Conservation (phyloP, 106 monocot genomes). For the Phalaenopsis equestris region DNA sequence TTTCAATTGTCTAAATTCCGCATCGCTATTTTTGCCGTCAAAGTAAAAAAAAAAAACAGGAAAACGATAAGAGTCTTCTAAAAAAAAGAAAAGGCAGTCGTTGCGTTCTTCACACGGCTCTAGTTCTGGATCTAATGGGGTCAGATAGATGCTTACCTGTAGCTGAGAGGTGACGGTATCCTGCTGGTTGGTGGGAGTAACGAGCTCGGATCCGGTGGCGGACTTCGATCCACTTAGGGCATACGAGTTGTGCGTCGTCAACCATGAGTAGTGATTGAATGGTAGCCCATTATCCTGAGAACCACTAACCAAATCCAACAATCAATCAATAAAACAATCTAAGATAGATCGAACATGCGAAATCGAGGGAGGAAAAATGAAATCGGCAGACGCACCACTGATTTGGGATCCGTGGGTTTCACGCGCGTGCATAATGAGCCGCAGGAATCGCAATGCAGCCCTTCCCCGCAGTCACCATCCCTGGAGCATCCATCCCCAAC, state of each 20-base stretch:
- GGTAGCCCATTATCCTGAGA: slow-evolving; percentile 38
- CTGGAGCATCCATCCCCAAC: slow-evolving; percentile 30
- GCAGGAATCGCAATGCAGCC: slow-evolving; percentile 53
- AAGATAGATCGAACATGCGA: background rate
- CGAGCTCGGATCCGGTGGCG: slow-evolving; percentile 16
- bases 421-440: slow-evolving; percentile 34
- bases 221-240: slow-evolving; percentile 26
- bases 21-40: no score
- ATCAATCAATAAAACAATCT: background rate
- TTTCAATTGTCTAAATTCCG: no score
- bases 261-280: slow-evolving; percentile 80
- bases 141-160: slow-evolving; percentile 22
- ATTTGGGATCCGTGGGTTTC: slow-evolving; percentile 38
- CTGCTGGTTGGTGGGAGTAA: slow-evolving; percentile 52
- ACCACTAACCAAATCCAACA: background rate
- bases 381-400: slow-evolving; percentile 13
- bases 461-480: slow-evolving; percentile 32
- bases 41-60: no score
- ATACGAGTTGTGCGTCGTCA: slow-evolving; percentile 89
- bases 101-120: no score
- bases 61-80: no score
- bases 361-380: background rate
- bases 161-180: slow-evolving; percentile 63
- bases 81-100: no score
- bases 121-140: background rate